Percentiles rank a stretch among this genome's conserved stretches.
These are phyloP conservation scores for Teratosphaeria epicoccoides DNA, from an alignment of 2,329 filamentous ascomycete genomes.

Conservation along the genomic window DNA sequence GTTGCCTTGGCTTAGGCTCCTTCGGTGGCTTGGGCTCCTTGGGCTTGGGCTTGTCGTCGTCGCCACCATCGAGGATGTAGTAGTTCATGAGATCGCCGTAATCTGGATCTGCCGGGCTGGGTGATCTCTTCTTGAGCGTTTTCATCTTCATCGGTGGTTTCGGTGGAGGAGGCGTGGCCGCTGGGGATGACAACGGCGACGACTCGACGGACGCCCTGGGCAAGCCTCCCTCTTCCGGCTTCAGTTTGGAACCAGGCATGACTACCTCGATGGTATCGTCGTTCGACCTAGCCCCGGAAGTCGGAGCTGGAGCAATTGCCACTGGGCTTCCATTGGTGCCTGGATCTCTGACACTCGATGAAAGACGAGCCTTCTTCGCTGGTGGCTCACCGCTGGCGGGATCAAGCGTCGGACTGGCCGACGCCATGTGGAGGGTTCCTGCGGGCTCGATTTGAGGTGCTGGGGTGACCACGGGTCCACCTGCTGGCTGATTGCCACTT, in stretches of 20 bases:
- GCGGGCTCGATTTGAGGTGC: slow-evolving; percentile 4
- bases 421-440: slow-evolving; percentile 1
- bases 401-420: slow-evolving; percentile 2
- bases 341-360: slow-evolving; percentile 18
- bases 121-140: slow-evolving; percentile 5
- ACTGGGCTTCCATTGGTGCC: slow-evolving; percentile 3
- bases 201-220: slow-evolving; percentile 9
- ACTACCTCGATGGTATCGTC: slow-evolving; percentile 16
- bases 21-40: slow-evolving; percentile 1
- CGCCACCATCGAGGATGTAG: slow-evolving; percentile 21
- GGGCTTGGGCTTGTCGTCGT: slow-evolving; percentile 6
- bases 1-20: not conserved
- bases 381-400: slow-evolving; percentile 8
- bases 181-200: slow-evolving; percentile 16
- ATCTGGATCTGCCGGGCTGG: slow-evolving; percentile 10
- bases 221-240: slow-evolving; percentile 2
- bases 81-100: slow-evolving; percentile 25
- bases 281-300: not conserved
- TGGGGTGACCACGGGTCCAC: slow-evolving; percentile 3
- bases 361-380: slow-evolving; percentile 17
- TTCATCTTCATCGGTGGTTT: not conserved
- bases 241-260: not conserved
- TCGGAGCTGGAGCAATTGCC: slow-evolving; percentile 2
- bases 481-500: slow-evolving; percentile 1
- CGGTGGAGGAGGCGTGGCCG: slow-evolving; percentile 10